A percentile compares a stretch with the other conserved stretches of the same genome.
phyloP scores from a whole-genome alignment of 768 basidiomycete species.

The Sporobolomyces phaffii region DNA sequence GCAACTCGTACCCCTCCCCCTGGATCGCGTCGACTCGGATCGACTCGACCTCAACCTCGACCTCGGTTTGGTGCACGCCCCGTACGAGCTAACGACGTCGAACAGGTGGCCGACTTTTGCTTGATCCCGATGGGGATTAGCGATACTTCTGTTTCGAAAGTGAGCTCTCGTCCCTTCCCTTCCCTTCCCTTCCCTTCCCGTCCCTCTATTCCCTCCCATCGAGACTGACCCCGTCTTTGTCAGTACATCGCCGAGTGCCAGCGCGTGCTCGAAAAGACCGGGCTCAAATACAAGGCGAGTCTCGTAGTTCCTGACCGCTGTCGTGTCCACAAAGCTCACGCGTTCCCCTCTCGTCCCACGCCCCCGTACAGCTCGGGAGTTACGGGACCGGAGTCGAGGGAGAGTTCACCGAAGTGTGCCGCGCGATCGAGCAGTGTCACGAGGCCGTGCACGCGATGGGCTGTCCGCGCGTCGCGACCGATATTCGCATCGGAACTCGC shows the following conservation, averaged over 20 bases:
- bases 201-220: background rate
- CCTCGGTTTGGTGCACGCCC: too few relatives aligned
- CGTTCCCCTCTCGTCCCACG: background rate
- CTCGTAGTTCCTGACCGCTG: too few relatives aligned
- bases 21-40: too few relatives aligned
- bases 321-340: too few relatives aligned
- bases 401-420: constrained; percentile 73
- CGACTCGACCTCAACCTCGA: too few relatives aligned
- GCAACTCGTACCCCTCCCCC: too few relatives aligned
- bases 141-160: constrained; percentile 57
- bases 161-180: background rate
- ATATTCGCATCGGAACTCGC: constrained; percentile 91
- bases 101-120: constrained; percentile 60
- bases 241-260: constrained; percentile 72
- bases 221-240: background rate
- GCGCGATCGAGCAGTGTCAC: constrained; percentile 87
- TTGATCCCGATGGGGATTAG: constrained; percentile 77
- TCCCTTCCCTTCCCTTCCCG: background rate
- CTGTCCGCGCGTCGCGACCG: constrained; percentile 43
- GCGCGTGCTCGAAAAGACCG: constrained; percentile 71
- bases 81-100: too few relatives aligned
- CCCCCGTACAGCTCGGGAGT: constrained; percentile 48
- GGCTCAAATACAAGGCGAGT: constrained; percentile 71
- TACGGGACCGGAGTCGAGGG: constrained; percentile 93
- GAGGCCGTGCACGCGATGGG: constrained; percentile 66